Percentiles rank a stretch among this genome's conserved stretches.
These are phyloP conservation scores for Prasinococcaceae sp. DNA, from an alignment of 139 green algal species.

Conservation along the genomic window DNA sequence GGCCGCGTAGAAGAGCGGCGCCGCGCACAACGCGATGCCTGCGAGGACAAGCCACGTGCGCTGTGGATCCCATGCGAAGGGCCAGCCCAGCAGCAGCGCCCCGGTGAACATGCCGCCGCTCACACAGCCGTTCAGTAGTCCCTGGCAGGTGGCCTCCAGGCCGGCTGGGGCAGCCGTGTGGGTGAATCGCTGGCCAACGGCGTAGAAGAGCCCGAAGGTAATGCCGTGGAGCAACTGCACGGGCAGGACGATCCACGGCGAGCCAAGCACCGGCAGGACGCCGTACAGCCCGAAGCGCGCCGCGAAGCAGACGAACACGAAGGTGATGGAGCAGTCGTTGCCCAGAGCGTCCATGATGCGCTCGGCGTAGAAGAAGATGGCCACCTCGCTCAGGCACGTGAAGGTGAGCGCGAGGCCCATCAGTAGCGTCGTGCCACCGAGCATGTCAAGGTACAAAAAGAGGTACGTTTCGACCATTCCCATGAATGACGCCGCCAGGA, in stretches of 20 bases:
- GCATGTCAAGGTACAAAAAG: constrained; percentile 2
- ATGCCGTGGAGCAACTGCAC: constrained; percentile 38
- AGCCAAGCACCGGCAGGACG: constrained; percentile 12
- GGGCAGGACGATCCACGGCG: constrained; percentile 29
- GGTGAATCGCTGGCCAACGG: no score
- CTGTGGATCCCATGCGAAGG: no score
- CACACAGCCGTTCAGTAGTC: not conserved
- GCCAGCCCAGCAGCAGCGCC: no score
- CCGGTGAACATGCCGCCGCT: no score
- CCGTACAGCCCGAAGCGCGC: constrained; percentile 28
- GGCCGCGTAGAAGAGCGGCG: no score
- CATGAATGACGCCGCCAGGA: not conserved
- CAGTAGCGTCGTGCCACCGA: not conserved
- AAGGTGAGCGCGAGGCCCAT: constrained; percentile 9
- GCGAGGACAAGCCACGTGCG: no score
- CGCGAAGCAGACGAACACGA: not conserved
- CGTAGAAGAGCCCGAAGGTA: constrained; percentile 35
- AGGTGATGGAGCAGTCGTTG: not conserved
- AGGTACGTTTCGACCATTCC: constrained; percentile 9
- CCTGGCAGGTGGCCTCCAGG: constrained; percentile 25
- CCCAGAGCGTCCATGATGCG: constrained; percentile 9
- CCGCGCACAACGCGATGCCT: no score
- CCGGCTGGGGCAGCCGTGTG: constrained; percentile 23
- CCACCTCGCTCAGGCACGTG: constrained; percentile 25
- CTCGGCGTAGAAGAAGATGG: constrained; percentile 21